These are phyloP conservation scores for Ascomycota sp. DNA, from an alignment of 2,329 filamentous ascomycete species.

Conservation along the genomic window DNA sequence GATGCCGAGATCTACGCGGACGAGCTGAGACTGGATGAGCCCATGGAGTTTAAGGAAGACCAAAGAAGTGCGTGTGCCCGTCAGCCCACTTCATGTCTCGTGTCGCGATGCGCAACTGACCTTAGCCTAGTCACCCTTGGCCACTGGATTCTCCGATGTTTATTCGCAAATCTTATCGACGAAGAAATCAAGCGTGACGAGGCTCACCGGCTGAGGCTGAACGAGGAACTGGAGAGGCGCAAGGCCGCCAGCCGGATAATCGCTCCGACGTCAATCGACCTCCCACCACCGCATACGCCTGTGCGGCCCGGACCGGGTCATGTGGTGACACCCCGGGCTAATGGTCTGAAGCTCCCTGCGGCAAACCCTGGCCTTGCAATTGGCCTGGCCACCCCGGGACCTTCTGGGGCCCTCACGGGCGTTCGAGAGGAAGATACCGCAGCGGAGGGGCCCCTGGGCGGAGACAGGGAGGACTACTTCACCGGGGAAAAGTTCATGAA, in stretches of 20 bases:
- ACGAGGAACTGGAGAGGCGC: slow-evolving; percentile 39
- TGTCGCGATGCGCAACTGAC: slow-evolving; percentile 6
- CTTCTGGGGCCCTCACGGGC: slow-evolving; percentile 18
- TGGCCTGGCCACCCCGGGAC: slow-evolving; percentile 48
- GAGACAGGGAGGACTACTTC: slow-evolving; percentile 60
- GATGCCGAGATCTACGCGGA: slow-evolving; percentile 96
- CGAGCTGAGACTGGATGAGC: slow-evolving; percentile 53
- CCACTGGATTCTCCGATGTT: slow-evolving; percentile 85
- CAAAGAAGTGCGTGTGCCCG: slow-evolving; percentile 52
- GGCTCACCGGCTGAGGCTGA: slow-evolving; percentile 45
- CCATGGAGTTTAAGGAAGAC: slow-evolving; percentile 73
- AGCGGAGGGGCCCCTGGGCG: slow-evolving; percentile 40
- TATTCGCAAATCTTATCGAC: slow-evolving; percentile 76
- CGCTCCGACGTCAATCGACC: slow-evolving; percentile 37
- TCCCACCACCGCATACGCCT: slow-evolving; percentile 14
- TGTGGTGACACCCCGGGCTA: slow-evolving; percentile 41
- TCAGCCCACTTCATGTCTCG: neutral
- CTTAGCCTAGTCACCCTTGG: slow-evolving; percentile 62
- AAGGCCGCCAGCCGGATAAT: slow-evolving; percentile 32
- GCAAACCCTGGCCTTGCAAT: slow-evolving; percentile 62
- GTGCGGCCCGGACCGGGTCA: slow-evolving; percentile 22
- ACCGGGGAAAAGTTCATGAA: slow-evolving; percentile 25
- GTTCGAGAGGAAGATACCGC: slow-evolving; percentile 25
- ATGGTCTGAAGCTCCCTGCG: slow-evolving; percentile 38
- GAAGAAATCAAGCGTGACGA: slow-evolving; percentile 77